Evolutionary conservation across 306 rosid species (phyloP).

Genomic region (Lagenaria siceraria): DNA sequence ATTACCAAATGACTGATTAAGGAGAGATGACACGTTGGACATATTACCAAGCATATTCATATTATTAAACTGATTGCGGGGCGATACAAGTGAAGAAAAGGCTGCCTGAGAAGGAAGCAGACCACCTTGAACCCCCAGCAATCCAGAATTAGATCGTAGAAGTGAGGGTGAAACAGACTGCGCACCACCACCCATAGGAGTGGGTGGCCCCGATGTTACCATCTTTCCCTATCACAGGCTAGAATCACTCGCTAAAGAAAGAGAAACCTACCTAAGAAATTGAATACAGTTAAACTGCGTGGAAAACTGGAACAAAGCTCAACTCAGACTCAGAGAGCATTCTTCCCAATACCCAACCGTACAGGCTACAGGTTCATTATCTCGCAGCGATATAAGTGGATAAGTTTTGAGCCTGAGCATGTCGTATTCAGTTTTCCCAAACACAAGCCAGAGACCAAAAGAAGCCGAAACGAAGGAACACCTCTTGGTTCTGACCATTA

Average conservation of each 20-base stretch:
- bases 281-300: conserved; percentile 29
- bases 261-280: conserved; percentile 34
- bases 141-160: conserved; percentile 76
- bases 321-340: conserved; percentile 32
- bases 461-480: conserved; percentile 29
- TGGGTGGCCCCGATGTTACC: conserved; percentile 88
- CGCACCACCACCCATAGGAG: conserved; percentile 75
- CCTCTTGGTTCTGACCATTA: conserved; percentile 39
- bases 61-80: conserved; percentile 54
- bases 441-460: conserved; percentile 35
- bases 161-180: conserved; percentile 78
- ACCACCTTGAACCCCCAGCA: conserved; percentile 82
- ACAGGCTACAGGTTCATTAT: conserved; percentile 29
- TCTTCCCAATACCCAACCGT: conserved; percentile 28
- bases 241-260: conserved; percentile 23
- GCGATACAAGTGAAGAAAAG: conserved; percentile 65
- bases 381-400: conserved; percentile 37
- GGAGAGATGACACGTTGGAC: conserved; percentile 63
- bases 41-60: conserved; percentile 75
- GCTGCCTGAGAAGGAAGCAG: conserved; percentile 53
- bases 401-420: conserved; percentile 30
- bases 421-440: conserved; percentile 31
- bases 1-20: conserved; percentile 67
- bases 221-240: conserved; percentile 32
- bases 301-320: conserved; percentile 25